phyloP scores from a whole-genome alignment of 495 filamentous ascomycete genomes.

The Trichocladium antarcticum region DNA sequence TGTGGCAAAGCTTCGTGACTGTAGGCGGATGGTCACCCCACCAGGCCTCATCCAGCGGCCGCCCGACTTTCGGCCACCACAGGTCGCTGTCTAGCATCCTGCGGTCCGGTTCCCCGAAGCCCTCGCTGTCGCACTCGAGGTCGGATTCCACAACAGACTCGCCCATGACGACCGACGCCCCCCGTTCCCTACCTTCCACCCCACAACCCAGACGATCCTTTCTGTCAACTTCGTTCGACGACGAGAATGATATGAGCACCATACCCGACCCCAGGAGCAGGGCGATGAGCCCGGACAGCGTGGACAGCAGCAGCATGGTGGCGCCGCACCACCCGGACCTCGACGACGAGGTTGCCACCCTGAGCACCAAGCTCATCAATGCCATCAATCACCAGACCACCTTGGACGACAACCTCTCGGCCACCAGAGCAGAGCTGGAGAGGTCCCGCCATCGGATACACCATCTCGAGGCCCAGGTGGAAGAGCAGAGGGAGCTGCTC shows the following conservation, averaged over 20 bases:
- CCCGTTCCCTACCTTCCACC: conserved; percentile 15
- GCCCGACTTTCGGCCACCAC: conserved; percentile 35
- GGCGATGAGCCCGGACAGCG: conserved; percentile 27
- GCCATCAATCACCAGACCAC: conserved; percentile 95
- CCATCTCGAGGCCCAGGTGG: conserved; percentile 49
- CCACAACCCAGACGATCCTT: conserved; percentile 25
- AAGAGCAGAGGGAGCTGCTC: conserved; percentile 43
- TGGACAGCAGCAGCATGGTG: conserved; percentile 13
- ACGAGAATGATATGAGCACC: conserved; percentile 38
- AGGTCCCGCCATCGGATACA: conserved; percentile 54
- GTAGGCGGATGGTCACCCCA: conserved; percentile 43
- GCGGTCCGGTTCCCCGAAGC: conserved; percentile 22
- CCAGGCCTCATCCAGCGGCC: conserved; percentile 23
- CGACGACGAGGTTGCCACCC: conserved; percentile 74
- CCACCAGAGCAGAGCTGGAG: conserved; percentile 73
- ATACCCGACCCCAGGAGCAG: conserved; percentile 40
- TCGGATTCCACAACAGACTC: conserved; percentile 14
- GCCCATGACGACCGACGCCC: conserved; percentile 13
- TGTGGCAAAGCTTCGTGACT: conserved; percentile 37
- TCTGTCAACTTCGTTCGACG: conserved; percentile 26
- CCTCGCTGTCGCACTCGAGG: conserved; percentile 11
- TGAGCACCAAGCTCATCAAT: conserved; percentile 91
- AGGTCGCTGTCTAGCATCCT: conserved; percentile 40
- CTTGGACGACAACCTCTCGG: conserved; percentile 77
- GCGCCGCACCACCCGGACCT: conserved; percentile 56